Conservation (phyloP, 495 filamentous ascomycete genomes). For the Talaromyces ruber region DNA sequence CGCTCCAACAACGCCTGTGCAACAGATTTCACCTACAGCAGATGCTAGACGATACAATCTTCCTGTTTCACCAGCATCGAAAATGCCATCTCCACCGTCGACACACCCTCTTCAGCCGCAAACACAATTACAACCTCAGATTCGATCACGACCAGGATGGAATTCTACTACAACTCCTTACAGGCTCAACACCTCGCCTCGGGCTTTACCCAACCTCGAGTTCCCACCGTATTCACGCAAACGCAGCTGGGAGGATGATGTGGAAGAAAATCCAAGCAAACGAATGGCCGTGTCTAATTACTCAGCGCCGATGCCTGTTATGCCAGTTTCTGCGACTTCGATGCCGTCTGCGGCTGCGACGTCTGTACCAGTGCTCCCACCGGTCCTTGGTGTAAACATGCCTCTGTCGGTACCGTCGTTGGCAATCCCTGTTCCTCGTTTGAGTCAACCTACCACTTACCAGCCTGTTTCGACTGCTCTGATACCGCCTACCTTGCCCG, state of each 20-base stretch:
- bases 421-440: slow-evolving; percentile 34
- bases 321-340: slow-evolving; percentile 19
- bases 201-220: slow-evolving; percentile 36
- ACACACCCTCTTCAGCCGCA: slow-evolving; percentile 18
- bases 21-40: slow-evolving; percentile 23
- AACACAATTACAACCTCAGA: neutral
- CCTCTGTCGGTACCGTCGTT: slow-evolving; percentile 17
- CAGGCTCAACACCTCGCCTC: slow-evolving; percentile 41
- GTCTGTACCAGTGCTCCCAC: slow-evolving; percentile 28
- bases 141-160: slow-evolving; percentile 16
- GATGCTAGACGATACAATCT: slow-evolving; percentile 14
- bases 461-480: slow-evolving; percentile 18
- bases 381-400: slow-evolving; percentile 23
- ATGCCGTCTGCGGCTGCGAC: slow-evolving; percentile 15
- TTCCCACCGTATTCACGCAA: slow-evolving; percentile 47
- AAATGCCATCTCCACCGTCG: slow-evolving; percentile 46
- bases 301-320: slow-evolving; percentile 16
- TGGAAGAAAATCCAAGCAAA: slow-evolving; percentile 61
- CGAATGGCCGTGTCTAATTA: slow-evolving; percentile 31
- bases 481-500: neutral
- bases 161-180: slow-evolving; percentile 18
- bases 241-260: slow-evolving; percentile 59
- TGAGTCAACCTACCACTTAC: slow-evolving; percentile 47
- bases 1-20: slow-evolving; percentile 11
- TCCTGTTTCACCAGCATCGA: slow-evolving; percentile 29